Percentiles rank a stretch among this genome's conserved stretches.
Conservation (phyloP, 768 basidiomycete genomes). For the Trametes cingulata region DNA sequence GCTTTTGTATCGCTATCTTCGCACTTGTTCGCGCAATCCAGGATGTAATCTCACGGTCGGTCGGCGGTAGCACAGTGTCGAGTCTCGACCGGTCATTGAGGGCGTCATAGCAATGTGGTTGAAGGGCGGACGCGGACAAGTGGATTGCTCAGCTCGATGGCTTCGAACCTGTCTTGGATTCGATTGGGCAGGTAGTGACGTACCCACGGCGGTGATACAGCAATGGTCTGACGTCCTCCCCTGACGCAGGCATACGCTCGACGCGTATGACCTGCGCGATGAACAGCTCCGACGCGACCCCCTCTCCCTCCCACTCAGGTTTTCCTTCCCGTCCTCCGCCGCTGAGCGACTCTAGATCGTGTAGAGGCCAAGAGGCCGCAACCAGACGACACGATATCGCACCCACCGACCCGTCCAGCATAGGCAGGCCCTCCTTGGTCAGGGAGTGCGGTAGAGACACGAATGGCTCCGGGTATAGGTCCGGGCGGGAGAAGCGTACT, state of each 20-base stretch:
- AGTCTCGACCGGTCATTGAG: too few relatives aligned
- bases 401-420: slow-evolving; percentile 63
- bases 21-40: not conserved
- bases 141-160: slow-evolving; percentile 9
- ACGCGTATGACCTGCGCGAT: slow-evolving; percentile 77
- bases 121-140: not conserved
- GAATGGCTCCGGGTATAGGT: slow-evolving; percentile 66
- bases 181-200: slow-evolving; percentile 39
- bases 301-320: slow-evolving; percentile 32
- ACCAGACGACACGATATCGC: slow-evolving; percentile 74
- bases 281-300: slow-evolving; percentile 68
- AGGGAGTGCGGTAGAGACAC: slow-evolving; percentile 40
- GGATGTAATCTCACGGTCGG: not conserved
- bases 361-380: slow-evolving; percentile 57
- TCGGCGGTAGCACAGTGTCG: not conserved
- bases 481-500: slow-evolving; percentile 69
- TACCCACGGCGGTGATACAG: slow-evolving; percentile 65
- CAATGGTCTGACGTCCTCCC: slow-evolving; percentile 44
- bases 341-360: slow-evolving; percentile 47
- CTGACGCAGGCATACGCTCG: slow-evolving; percentile 38
- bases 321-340: slow-evolving; percentile 18
- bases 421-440: slow-evolving; percentile 56
- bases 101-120: too few relatives aligned
- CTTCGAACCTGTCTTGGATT: slow-evolving; percentile 2
- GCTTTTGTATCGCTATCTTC: slow-evolving; percentile 20